Evolutionary conservation across 179 eudicot genomes (phyloP).

Genomic region (Actinidia chinensis): DNA sequence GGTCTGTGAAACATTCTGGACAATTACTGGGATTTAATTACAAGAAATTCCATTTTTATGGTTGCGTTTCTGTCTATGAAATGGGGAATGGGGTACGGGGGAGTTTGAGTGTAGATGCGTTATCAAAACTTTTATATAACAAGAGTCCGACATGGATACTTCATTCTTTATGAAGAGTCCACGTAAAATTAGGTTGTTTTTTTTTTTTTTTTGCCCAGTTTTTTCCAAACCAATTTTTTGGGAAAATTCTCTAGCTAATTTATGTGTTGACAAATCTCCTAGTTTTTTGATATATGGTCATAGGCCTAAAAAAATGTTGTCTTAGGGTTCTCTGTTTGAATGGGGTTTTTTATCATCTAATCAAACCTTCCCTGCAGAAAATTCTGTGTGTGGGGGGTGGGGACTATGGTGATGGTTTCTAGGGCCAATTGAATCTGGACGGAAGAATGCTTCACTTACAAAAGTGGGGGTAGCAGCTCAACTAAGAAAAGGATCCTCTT

Average conservation of each 20-base stretch:
- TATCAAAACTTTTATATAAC: no score
- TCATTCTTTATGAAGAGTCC: no score
- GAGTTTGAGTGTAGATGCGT: no score
- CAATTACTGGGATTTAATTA: neutral
- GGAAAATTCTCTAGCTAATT: neutral
- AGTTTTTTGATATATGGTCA: neutral
- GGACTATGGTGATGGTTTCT: conserved; percentile 48
- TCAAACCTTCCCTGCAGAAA: conserved; percentile 47
- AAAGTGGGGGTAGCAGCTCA: conserved; percentile 39
- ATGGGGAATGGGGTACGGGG: no score
- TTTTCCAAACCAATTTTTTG: neutral
- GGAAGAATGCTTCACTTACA: conserved; percentile 40
- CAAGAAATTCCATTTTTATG: no score
- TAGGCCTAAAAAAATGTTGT: neutral
- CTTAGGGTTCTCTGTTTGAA: neutral
- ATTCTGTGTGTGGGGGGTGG: conserved; percentile 45
- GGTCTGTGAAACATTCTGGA: neutral
- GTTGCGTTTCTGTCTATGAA: no score
- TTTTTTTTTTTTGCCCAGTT: neutral
- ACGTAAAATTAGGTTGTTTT: neutral
- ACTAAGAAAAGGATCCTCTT: conserved; percentile 45
- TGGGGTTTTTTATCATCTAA: neutral
- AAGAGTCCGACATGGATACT: no score
- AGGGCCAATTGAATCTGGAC: conserved; percentile 52
- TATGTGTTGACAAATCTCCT: neutral